Evolutionary conservation across 2,329 filamentous ascomycete species (phyloP).

Genomic region (Penicillium polonicum): DNA sequence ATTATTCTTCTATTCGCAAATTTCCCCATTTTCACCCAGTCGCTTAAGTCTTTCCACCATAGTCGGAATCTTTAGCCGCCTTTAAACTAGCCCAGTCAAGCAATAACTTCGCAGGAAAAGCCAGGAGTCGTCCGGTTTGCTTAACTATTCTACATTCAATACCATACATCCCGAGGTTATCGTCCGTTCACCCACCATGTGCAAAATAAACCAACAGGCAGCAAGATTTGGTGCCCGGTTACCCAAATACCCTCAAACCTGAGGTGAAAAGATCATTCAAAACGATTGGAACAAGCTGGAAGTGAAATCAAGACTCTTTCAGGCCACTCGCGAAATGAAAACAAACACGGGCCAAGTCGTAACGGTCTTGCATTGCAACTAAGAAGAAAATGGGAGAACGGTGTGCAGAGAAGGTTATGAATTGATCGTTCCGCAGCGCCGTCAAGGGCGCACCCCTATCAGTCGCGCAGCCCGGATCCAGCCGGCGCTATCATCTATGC

Average conservation of each 20-base stretch:
- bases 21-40: background rate
- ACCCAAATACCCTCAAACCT: background rate
- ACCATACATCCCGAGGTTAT: background rate
- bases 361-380: constrained; percentile 41
- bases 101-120: background rate
- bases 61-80: constrained; percentile 7
- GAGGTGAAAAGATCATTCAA: background rate
- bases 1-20: background rate
- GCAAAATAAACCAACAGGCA: background rate
- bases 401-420: constrained; percentile 32
- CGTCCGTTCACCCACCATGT: background rate
- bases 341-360: constrained; percentile 33
- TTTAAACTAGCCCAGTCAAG: background rate
- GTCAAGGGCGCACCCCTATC: constrained; percentile 23
- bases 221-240: background rate
- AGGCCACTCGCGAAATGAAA: constrained; percentile 15
- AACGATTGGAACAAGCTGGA: constrained; percentile 15
- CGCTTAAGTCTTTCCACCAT: background rate
- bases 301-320: constrained; percentile 10
- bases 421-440: constrained; percentile 29
- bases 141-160: constrained; percentile 3
- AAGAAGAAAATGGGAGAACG: constrained; percentile 27
- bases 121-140: background rate
- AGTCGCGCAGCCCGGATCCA: constrained; percentile 37
- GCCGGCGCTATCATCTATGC: constrained; percentile 38